phyloP scores from a whole-genome alignment of 805 yeast species.

The Candida krabiensis region DNA sequence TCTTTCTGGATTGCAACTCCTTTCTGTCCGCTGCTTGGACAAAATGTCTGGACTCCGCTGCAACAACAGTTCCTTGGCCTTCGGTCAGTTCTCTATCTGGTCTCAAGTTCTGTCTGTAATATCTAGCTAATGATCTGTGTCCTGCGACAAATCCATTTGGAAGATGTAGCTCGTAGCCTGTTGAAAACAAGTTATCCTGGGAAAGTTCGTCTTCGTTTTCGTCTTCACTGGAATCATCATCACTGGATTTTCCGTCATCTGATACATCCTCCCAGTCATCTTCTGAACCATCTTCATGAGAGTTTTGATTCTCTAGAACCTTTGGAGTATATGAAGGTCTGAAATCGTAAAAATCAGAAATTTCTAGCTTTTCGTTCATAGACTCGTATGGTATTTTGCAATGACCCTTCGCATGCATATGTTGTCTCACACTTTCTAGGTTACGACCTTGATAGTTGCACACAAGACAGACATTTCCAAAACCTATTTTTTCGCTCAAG shows the following conservation, averaged over 20 bases:
- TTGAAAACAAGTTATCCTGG: conserved; percentile 31
- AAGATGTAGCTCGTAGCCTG: conserved; percentile 64
- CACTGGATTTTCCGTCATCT: conserved; percentile 28
- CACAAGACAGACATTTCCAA: conserved; percentile 79
- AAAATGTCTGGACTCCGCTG: conserved; percentile 69
- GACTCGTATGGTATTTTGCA: conserved; percentile 86
- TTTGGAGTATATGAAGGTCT: conserved; percentile 64
- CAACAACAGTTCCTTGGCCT: conserved; percentile 71
- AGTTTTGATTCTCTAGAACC: conserved; percentile 5
- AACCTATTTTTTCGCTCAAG: conserved; percentile 76
- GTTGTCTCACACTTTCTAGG: conserved; percentile 85
- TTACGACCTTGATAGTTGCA: conserved; percentile 85
- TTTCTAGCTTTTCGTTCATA: conserved; percentile 70
- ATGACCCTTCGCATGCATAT: conserved; percentile 82
- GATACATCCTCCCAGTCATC: conserved; percentile 36
- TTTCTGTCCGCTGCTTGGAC: conserved; percentile 39
- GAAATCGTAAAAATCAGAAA: conserved; percentile 85
- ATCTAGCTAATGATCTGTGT: conserved; percentile 73
- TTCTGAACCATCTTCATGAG: not conserved
- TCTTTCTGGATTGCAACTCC: conserved; percentile 44
- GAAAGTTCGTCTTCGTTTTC: conserved; percentile 33
- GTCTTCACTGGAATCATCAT: conserved; percentile 32
- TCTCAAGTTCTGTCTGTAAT: conserved; percentile 63
- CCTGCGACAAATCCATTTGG: conserved; percentile 82
- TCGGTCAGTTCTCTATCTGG: conserved; percentile 54